Evolutionary conservation across 768 basidiomycete species (phyloP).

Genomic region (Lactarius sp.): DNA sequence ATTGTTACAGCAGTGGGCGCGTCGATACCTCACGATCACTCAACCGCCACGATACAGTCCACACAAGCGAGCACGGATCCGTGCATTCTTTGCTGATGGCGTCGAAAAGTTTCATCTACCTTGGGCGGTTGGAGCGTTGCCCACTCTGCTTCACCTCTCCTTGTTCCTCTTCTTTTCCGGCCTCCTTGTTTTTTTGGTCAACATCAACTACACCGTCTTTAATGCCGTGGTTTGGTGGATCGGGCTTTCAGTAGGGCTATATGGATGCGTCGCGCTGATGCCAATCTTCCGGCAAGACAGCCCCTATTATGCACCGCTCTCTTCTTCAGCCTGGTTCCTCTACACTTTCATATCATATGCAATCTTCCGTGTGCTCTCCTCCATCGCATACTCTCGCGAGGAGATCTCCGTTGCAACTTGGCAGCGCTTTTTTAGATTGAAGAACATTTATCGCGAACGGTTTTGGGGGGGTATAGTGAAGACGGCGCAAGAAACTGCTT

Average conservation of each 20-base stretch:
- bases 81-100: not conserved
- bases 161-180: slow-evolving; percentile 4
- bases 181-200: not conserved
- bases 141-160: not conserved
- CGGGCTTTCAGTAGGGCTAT: not conserved
- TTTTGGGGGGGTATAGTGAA: not conserved
- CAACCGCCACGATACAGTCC: not conserved
- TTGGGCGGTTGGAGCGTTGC: not conserved
- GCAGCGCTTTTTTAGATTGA: not conserved
- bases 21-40: not conserved
- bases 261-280: slow-evolving; percentile 1
- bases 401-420: not conserved
- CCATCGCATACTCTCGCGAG: not conserved
- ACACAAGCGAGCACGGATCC: slow-evolving; percentile 6
- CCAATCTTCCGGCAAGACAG: not conserved
- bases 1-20: slow-evolving; percentile 2
- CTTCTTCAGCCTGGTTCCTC: not conserved
- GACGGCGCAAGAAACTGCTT: not conserved
- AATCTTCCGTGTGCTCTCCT: not conserved
- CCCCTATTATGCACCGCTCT: not conserved
- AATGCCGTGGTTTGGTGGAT: not conserved
- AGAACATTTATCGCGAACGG: not conserved
- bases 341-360: not conserved
- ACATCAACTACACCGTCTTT: not conserved
- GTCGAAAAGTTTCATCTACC: not conserved